Conservation (phyloP, 257 asterid genomes). For the Fraxinus pennsylvanica region DNA sequence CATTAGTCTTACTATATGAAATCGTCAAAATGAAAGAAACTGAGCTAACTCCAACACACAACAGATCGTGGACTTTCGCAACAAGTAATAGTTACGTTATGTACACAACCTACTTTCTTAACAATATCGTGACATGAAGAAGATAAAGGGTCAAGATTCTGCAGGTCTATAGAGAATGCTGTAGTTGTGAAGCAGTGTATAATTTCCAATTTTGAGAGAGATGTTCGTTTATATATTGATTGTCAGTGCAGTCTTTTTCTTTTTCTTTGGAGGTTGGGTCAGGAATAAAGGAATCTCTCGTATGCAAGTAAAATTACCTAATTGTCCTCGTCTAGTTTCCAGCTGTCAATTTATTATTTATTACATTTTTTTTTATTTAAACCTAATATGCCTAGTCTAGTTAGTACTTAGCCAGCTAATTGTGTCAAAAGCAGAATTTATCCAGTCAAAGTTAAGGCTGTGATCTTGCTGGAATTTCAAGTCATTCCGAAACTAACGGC, state of each 20-base stretch:
- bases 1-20: neutral
- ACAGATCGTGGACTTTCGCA: too few species aligned
- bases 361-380: too few species aligned
- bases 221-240: neutral
- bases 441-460: slow-evolving; percentile 39
- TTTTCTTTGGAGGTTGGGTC: slow-evolving; percentile 41
- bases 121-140: neutral
- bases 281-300: slow-evolving; percentile 70
- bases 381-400: neutral
- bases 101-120: too few species aligned
- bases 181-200: slow-evolving; percentile 23
- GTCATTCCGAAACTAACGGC: slow-evolving; percentile 29
- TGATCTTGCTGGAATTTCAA: slow-evolving; percentile 44
- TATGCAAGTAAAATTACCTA: slow-evolving; percentile 46
- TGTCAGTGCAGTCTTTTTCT: slow-evolving; percentile 64
- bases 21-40: neutral
- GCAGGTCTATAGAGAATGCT: neutral
- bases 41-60: neutral
- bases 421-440: slow-evolving; percentile 28
- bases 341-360: slow-evolving; percentile 45
- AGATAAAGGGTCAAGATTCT: neutral
- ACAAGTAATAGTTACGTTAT: too few species aligned
- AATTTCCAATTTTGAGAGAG: slow-evolving; percentile 24
- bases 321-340: slow-evolving; percentile 62
- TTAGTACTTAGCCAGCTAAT: neutral